These are phyloP conservation scores for Naganishia randhawae DNA, from an alignment of 768 basidiomycete genomes.

Conservation along the genomic window DNA sequence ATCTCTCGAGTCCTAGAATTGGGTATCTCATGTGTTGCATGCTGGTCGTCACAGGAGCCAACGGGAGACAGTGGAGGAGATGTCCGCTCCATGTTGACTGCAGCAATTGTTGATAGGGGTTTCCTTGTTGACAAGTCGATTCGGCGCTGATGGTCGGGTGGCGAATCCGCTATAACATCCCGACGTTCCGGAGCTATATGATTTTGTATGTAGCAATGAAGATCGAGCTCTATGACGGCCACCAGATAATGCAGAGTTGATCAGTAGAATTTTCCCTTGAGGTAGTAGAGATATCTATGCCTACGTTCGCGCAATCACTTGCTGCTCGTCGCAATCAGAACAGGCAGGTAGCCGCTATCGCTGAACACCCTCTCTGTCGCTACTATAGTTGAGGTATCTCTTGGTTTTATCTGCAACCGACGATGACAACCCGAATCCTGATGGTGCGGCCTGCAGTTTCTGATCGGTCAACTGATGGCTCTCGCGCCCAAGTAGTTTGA, in stretches of 20 bases:
- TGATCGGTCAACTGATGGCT: slow-evolving; percentile 6
- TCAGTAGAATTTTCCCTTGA: too few species aligned
- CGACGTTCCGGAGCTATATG: not conserved
- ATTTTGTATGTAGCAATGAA: too few species aligned
- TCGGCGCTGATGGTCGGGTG: not conserved
- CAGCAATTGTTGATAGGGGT: too few species aligned
- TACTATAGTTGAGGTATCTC: not conserved
- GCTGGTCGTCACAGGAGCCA: not conserved
- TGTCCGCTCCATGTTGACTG: not conserved
- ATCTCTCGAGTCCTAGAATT: not conserved
- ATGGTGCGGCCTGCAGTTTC: too few species aligned
- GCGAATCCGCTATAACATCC: not conserved
- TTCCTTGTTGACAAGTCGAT: not conserved
- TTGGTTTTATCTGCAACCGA: not conserved
- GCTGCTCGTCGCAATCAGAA: too few species aligned
- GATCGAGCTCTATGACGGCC: too few species aligned
- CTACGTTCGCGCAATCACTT: too few species aligned
- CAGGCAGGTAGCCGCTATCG: too few species aligned
- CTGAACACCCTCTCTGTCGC: too few species aligned
- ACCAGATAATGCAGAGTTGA: too few species aligned
- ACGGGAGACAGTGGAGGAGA: not conserved
- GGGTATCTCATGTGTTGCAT: not conserved
- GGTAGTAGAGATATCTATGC: too few species aligned
- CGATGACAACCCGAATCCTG: not conserved
- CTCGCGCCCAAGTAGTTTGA: too few species aligned